Evolutionary conservation across 164 flowering plant genomes (phyloP).

Genomic region (Annona squamosa): DNA sequence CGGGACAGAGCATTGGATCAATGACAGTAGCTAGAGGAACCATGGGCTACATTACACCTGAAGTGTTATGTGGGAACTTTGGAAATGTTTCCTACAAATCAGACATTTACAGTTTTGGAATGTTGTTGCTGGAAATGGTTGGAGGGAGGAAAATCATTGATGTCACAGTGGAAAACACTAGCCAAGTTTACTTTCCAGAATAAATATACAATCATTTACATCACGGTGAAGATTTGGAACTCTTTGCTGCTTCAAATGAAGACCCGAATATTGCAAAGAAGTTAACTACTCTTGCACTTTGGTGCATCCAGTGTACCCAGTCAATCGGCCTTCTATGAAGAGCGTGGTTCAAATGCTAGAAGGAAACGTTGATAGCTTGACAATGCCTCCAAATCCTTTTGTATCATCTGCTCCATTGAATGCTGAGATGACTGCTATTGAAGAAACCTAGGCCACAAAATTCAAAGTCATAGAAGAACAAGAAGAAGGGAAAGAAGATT

Average conservation of each 20-base stretch:
- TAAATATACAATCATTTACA: slow-evolving; percentile 1
- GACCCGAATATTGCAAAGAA: not conserved
- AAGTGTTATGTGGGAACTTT: slow-evolving; percentile 7
- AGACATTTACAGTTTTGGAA: slow-evolving; percentile 10
- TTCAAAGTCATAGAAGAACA: not conserved
- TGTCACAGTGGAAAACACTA: not conserved
- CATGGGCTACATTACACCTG: slow-evolving; percentile 10
- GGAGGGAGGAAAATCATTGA: slow-evolving; percentile 5
- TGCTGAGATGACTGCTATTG: not conserved
- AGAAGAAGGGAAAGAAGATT: not conserved
- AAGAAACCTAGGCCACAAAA: not conserved
- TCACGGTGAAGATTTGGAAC: not conserved
- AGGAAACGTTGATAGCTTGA: slow-evolving; percentile 1
- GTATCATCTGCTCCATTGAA: not conserved
- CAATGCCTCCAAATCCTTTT: slow-evolving; percentile 9
- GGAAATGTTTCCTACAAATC: slow-evolving; percentile 5
- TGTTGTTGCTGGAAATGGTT: slow-evolving; percentile 9
- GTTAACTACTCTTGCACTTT: slow-evolving; percentile 4
- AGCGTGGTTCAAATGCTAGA: slow-evolving; percentile 11
- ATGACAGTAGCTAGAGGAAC: slow-evolving; percentile 4
- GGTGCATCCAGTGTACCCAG: slow-evolving; percentile 13
- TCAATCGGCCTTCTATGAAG: slow-evolving; percentile 7
- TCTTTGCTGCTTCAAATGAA: not conserved
- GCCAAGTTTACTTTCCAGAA: slow-evolving; percentile 6
- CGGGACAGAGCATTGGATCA: not conserved